Evolutionary conservation across 2,329 filamentous ascomycete genomes (phyloP).

Genomic region (Ceratocystis ficicola): DNA sequence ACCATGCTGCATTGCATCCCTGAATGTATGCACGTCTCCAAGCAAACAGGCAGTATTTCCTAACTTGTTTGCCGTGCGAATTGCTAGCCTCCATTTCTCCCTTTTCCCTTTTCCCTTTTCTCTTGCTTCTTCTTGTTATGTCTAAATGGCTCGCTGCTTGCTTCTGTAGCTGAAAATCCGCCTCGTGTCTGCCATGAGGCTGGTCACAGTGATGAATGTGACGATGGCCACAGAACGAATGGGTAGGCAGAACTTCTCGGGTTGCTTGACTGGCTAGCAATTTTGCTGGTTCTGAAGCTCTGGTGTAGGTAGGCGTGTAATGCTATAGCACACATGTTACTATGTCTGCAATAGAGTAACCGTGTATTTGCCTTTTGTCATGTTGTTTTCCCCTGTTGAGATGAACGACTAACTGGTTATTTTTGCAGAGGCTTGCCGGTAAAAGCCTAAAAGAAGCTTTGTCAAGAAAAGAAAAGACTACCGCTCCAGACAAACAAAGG

Average conservation of each 20-base stretch:
- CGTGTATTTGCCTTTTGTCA: background rate
- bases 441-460: background rate
- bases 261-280: too few species aligned
- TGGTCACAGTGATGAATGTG: background rate
- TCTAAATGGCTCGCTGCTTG: background rate
- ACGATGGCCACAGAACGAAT: background rate
- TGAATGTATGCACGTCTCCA: background rate
- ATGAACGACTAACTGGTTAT: background rate
- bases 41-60: constrained; percentile 4
- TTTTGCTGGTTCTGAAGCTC: too few species aligned
- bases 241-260: too few species aligned
- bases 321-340: background rate
- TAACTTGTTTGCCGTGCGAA: background rate
- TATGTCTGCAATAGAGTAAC: background rate
- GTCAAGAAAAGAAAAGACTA: background rate
- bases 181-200: constrained; percentile 10
- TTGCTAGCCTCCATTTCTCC: background rate
- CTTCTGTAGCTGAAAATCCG: background rate
- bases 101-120: constrained; percentile 2
- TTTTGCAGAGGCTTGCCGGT: background rate
- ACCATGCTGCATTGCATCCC: background rate
- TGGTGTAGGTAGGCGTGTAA: background rate
- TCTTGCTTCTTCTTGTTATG: background rate
- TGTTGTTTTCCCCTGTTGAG: background rate
- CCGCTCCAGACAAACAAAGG: background rate